Evolutionary conservation across 2,329 filamentous ascomycete species (phyloP).

Genomic region (Zasmidium angulare): DNA sequence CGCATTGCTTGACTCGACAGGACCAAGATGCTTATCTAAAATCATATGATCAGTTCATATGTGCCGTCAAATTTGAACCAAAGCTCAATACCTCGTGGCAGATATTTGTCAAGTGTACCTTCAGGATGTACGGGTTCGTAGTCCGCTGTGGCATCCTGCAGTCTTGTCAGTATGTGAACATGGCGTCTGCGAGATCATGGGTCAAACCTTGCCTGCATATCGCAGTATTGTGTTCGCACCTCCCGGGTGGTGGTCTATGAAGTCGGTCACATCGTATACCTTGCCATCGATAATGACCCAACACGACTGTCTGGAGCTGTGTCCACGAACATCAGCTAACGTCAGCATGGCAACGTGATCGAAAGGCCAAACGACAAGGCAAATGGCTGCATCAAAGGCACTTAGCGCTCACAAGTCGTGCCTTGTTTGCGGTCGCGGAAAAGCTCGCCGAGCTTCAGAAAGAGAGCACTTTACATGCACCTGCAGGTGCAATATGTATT

Average conservation of each 20-base stretch:
- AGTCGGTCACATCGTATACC: slow-evolving; percentile 84
- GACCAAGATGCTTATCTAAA: slow-evolving; percentile 1
- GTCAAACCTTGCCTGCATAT: slow-evolving; percentile 74
- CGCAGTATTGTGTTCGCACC: slow-evolving; percentile 89
- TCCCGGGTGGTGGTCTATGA: slow-evolving; percentile 80
- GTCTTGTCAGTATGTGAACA: no score
- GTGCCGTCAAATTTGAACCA: no score
- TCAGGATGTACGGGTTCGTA: slow-evolving; percentile 82
- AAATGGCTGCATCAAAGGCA: no score
- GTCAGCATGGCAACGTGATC: background rate
- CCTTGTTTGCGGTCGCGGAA: no score
- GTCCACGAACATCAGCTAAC: slow-evolving; percentile 43
- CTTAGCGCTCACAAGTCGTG: no score
- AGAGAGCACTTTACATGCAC: no score
- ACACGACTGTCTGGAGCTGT: slow-evolving; percentile 75
- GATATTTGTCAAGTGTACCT: slow-evolving; percentile 67
- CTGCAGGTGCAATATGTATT: no score
- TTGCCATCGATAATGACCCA: slow-evolving; percentile 86
- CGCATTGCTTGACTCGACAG: background rate
- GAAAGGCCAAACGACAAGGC: no score
- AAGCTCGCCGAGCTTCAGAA: background rate
- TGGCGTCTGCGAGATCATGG: no score
- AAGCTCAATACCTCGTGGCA: background rate
- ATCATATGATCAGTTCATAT: background rate
- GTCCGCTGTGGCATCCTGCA: slow-evolving; percentile 81